Evolutionary conservation across 768 basidiomycete genomes (phyloP), one percentile per base, ranked within the genome.

Genomic region (Rhizopogon vinicolor): DNA sequence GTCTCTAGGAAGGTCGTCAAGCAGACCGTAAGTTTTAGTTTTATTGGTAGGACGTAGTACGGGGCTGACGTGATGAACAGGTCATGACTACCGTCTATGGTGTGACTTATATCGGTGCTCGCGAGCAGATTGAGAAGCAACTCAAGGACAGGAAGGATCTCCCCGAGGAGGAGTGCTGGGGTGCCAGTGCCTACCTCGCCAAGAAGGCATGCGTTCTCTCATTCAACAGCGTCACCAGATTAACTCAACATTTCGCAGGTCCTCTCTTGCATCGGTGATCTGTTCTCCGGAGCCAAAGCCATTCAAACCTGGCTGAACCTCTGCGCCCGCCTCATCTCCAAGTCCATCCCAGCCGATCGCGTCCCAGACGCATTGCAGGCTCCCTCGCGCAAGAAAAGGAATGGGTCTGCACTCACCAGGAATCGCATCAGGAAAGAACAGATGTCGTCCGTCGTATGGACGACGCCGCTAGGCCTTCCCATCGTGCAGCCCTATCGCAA

Each of bases 21-120:
- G 77, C 96, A 98, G 75, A 98, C 97, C 22, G 92, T 89, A 40
- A 45, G 82, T 74, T 45, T 13, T 44, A 1, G 9, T n/a, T 40
- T 18, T 3, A 40, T 33, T 52, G 7, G 31, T 41, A 35, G 35
- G 9, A 9, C 39, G 5, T 50, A 12, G 7, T 37, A 44, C 35
- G 35, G 44, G 4, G 12, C 31, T 31, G 44, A 43, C 16, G 41
- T 12, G 6, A 44, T 6, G 5, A 10, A 2, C 59, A 89, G 86
- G 92, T 98, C 60, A 99, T 99, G 97, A 99, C 96, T 1, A 98
- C 96, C 3, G 96, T 98, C 35, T 98, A 98, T 66, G 96, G 97
- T 19, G 95, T 99, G 14, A 99, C 97, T 0, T 95, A 86, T 72
- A 74, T 98, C 52, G 97, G 97, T 37, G 97, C 97, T 19, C 83